Percentiles rank a stretch among this genome's conserved stretches.
These are phyloP conservation scores for Penicillium hordei DNA, from an alignment of 2,329 filamentous ascomycete genomes.

Conservation along the genomic window DNA sequence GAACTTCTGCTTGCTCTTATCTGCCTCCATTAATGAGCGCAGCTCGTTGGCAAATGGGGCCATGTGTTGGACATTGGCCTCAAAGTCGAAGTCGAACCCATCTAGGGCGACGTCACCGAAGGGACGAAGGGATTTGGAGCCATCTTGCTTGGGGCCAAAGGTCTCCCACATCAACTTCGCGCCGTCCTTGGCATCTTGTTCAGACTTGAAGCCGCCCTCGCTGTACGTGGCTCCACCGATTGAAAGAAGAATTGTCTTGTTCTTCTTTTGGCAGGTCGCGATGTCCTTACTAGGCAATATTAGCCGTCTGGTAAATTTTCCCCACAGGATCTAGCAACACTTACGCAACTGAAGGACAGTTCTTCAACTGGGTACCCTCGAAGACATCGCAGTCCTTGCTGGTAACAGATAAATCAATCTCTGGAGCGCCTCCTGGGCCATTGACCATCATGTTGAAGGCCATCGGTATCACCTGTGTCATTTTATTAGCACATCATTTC, in stretches of 20 bases:
- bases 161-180: constrained; percentile 68
- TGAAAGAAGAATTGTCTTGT: constrained; percentile 71
- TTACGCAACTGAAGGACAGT: constrained; percentile 66
- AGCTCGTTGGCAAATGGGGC: constrained; percentile 60
- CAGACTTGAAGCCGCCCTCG: constrained; percentile 64
- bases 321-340: constrained; percentile 18
- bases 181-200: constrained; percentile 52
- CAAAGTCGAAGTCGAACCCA: constrained; percentile 77
- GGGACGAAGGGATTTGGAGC: constrained; percentile 56
- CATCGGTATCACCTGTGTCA: constrained; percentile 58
- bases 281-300: constrained; percentile 46
- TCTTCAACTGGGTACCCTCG: constrained; percentile 56
- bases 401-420: constrained; percentile 65
- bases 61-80: constrained; percentile 61
- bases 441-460: constrained; percentile 62
- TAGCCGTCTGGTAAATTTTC: constrained; percentile 14
- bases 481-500: constrained; percentile 10
- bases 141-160: constrained; percentile 59
- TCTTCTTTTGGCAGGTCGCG: constrained; percentile 60
- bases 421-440: constrained; percentile 50
- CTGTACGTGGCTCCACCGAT: constrained; percentile 70
- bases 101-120: constrained; percentile 67
- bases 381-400: constrained; percentile 63
- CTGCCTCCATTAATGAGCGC: constrained; percentile 55
- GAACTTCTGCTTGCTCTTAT: constrained; percentile 55